These are phyloP conservation scores for Linum usitatissimum DNA, from an alignment of 345 rosid species.

Conservation along the genomic window DNA sequence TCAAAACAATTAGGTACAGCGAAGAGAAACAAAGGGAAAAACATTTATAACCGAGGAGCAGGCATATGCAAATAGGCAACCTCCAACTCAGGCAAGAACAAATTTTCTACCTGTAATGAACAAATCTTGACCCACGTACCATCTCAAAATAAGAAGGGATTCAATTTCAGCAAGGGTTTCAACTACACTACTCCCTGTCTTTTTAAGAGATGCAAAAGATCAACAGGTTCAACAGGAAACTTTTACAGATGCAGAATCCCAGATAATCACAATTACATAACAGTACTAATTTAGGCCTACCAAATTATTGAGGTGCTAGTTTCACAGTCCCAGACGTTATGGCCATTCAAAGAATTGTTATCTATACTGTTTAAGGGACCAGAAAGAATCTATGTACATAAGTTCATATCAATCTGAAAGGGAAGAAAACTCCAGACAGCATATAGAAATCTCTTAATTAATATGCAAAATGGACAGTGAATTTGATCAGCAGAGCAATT, in stretches of 20 bases:
- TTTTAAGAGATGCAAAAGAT: neutral
- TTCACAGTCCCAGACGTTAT: neutral
- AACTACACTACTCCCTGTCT: neutral
- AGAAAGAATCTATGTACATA: neutral
- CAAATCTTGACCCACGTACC: neutral
- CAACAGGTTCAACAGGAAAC: neutral
- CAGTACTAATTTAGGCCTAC: neutral
- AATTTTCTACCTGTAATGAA: neutral
- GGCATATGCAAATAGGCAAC: neutral
- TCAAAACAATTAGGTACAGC: conserved; percentile 3
- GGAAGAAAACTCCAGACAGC: too few species aligned
- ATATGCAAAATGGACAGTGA: too few species aligned
- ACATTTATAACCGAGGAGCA: neutral
- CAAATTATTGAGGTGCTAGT: neutral
- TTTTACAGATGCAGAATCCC: neutral
- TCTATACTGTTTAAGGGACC: neutral
- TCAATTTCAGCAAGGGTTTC: neutral
- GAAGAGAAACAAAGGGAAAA: neutral
- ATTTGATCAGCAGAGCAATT: too few species aligned
- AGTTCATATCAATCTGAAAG: neutral
- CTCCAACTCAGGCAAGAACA: neutral
- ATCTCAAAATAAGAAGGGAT: neutral
- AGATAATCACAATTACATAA: neutral
- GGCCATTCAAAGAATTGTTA: neutral
- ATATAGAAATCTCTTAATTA: too few species aligned